Evolutionary conservation across 768 basidiomycete species (phyloP).

Genomic region (Xerocomus spinulosus): DNA sequence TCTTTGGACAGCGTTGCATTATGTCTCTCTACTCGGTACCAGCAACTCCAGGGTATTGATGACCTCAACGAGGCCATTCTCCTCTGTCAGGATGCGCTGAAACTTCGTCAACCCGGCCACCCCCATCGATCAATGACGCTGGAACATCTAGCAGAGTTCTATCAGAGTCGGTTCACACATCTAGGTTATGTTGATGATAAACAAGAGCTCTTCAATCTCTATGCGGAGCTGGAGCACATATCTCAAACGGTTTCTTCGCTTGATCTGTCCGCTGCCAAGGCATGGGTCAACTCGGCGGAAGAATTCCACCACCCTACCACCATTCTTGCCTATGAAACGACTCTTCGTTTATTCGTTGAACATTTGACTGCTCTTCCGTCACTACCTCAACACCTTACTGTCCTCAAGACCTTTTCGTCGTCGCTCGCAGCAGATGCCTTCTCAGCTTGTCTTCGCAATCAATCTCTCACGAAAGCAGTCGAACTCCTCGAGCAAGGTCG

Average conservation of each 20-base stretch:
- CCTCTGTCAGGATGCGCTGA: not conserved
- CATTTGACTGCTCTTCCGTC: not conserved
- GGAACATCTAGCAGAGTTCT: not conserved
- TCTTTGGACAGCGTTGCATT: not conserved
- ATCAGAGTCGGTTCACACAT: not conserved
- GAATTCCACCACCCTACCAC: not conserved
- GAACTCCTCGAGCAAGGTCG: not conserved
- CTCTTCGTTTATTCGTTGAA: not conserved
- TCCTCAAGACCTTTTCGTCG: not conserved
- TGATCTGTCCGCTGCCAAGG: not conserved
- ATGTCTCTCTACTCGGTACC: not conserved
- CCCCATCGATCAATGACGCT: not conserved
- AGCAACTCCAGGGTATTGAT: not conserved
- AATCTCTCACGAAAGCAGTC: not conserved
- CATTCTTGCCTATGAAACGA: not conserved
- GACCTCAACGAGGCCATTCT: not conserved
- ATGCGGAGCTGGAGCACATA: not conserved
- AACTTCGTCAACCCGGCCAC: not conserved
- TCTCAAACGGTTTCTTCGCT: not conserved
- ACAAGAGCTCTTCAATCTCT: not conserved
- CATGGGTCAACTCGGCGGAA: not conserved
- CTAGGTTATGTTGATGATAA: not conserved
- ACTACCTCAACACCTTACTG: not conserved
- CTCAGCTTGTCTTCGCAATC: not conserved
- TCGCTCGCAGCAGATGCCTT: not conserved